phyloP scores from a whole-genome alignment of 768 basidiomycete species.

The Guyanaporus albipodus region DNA sequence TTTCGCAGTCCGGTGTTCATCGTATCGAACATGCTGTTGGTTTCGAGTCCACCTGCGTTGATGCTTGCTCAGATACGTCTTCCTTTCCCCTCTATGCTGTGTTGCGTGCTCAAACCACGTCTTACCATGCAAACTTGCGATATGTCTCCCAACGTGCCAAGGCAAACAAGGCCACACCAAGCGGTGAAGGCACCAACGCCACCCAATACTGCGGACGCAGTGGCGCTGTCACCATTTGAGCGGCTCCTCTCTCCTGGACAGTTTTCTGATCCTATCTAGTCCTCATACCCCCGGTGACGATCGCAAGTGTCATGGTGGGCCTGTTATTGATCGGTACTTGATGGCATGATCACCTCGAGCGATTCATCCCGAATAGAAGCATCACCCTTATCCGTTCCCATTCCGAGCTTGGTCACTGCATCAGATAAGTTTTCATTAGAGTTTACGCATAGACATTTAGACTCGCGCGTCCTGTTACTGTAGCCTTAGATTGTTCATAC shows the following conservation, averaged over 20 bases:
- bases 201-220: not conserved
- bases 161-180: not conserved
- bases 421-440: no score
- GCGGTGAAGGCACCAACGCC: not conserved
- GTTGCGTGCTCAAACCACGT: constrained; percentile 22
- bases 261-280: constrained; percentile 93
- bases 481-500: no score
- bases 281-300: constrained; percentile 81
- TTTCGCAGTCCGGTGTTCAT: constrained; percentile 82
- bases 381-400: no score
- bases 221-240: constrained; percentile 54
- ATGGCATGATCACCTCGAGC: no score
- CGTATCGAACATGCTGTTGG: constrained; percentile 78
- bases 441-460: no score
- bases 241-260: constrained; percentile 82
- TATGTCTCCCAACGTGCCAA: constrained; percentile 24
- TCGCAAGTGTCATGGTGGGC: constrained; percentile 72
- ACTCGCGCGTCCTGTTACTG: no score
- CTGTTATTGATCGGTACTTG: constrained; percentile 52
- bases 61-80: constrained; percentile 52
- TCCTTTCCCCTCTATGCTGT: not conserved
- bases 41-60: constrained; percentile 78
- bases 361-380: no score
- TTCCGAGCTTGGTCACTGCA: no score
- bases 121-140: not conserved